Conservation (phyloP, 2,329 filamentous ascomycete genomes). For the Lachnellula occidentalis region DNA sequence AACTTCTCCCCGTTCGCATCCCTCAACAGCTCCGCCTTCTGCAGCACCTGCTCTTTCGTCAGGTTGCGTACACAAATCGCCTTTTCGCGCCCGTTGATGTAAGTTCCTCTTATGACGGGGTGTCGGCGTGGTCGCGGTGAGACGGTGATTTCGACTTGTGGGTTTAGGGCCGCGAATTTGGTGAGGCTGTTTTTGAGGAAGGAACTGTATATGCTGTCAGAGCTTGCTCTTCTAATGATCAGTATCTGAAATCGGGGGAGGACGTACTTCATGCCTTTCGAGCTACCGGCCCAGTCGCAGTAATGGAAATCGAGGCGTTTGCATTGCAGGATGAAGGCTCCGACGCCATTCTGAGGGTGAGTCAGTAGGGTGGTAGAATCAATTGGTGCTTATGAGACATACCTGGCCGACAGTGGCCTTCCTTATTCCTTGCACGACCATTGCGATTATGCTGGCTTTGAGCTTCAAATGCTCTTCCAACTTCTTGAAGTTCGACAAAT, state of each 20-base stretch:
- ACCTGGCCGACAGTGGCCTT: conserved; percentile 51
- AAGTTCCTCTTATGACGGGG: conserved; percentile 82
- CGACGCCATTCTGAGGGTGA: conserved; percentile 80
- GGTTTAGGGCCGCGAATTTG: conserved; percentile 73
- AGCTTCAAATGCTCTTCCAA: not conserved
- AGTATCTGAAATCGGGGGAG: not conserved
- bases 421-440: conserved; percentile 51
- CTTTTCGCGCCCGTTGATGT: conserved; percentile 85
- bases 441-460: conserved; percentile 14
- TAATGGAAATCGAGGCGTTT: conserved; percentile 94
- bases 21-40: conserved; percentile 70
- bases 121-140: conserved; percentile 87
- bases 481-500: not conserved
- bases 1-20: conserved; percentile 73
- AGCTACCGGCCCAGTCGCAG: conserved; percentile 94
- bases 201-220: conserved; percentile 43
- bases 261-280: conserved; percentile 84
- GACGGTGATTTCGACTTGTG: conserved; percentile 84
- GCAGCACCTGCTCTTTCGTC: conserved; percentile 70
- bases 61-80: conserved; percentile 86
- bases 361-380: conserved; percentile 10
- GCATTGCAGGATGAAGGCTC: conserved; percentile 96
- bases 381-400: conserved; percentile 19
- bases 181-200: conserved; percentile 77
- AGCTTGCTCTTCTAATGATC: not conserved